Evolutionary conservation across 257 asterid species (phyloP).

Genomic region (Nyctanthes arbortristis): DNA sequence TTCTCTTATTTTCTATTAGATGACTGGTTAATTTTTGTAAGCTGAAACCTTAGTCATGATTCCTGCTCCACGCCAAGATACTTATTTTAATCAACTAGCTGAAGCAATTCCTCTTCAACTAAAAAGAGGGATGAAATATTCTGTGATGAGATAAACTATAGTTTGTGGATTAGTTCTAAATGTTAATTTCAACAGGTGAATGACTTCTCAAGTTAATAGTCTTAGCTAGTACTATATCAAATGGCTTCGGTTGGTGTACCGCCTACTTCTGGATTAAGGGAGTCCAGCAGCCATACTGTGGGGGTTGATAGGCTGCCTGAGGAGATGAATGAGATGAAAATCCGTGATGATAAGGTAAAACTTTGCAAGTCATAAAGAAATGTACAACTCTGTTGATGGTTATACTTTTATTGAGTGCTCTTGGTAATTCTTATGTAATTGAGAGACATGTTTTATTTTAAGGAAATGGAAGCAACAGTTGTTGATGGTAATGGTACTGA

Average conservation of each 20-base stretch:
- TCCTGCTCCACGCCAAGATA: too few relatives aligned
- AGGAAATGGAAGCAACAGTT: slow-evolving; percentile 84
- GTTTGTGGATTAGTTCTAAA: slow-evolving; percentile 9
- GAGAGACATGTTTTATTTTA: slow-evolving; percentile 5
- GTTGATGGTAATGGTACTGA: slow-evolving; percentile 95
- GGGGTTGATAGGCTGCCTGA: slow-evolving; percentile 71
- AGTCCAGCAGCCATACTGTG: slow-evolving; percentile 47
- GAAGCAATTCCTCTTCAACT: background rate
- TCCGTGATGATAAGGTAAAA: slow-evolving; percentile 70
- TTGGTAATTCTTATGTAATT: slow-evolving; percentile 16
- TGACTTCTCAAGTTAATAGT: slow-evolving; percentile 46
- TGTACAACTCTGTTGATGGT: slow-evolving; percentile 21
- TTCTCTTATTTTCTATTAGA: too few relatives aligned
- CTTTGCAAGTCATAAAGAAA: background rate
- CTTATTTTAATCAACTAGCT: slow-evolving; percentile 15
- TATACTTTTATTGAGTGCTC: slow-evolving; percentile 21
- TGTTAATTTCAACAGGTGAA: slow-evolving; percentile 47
- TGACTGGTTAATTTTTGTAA: too few relatives aligned
- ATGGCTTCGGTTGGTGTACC: slow-evolving; percentile 77
- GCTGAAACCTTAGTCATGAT: too few relatives aligned
- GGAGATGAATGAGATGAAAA: slow-evolving; percentile 78
- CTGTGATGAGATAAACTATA: background rate
- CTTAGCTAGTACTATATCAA: slow-evolving; percentile 38
- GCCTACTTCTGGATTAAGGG: slow-evolving; percentile 62
- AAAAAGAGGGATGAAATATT: slow-evolving; percentile 2